These are phyloP conservation scores for Cunninghamia lanceolata DNA, from an alignment of 75 land plant species.

Conservation along the genomic window DNA sequence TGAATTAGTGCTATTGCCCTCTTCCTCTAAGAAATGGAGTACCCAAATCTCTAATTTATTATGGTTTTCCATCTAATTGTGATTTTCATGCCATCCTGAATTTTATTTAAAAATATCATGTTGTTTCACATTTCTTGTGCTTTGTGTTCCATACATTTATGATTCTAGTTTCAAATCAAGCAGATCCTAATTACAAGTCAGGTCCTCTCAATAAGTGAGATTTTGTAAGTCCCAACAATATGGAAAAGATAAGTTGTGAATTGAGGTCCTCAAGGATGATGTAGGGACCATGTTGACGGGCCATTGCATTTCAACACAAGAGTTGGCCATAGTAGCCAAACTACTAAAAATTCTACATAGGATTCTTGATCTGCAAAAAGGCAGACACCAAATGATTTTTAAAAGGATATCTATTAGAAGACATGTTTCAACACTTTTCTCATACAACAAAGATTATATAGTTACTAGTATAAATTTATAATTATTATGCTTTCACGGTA, in stretches of 20 bases:
- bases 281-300: neutral
- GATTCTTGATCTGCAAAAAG: neutral
- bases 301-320: neutral
- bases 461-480: neutral
- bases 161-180: neutral
- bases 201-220: neutral
- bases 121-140: neutral
- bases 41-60: neutral
- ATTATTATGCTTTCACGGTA: neutral
- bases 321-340: neutral
- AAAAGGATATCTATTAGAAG: neutral
- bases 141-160: neutral
- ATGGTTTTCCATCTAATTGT: neutral
- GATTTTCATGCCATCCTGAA: neutral
- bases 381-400: neutral
- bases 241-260: neutral
- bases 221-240: neutral
- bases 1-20: neutral
- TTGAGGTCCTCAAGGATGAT: neutral
- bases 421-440: neutral
- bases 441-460: neutral
- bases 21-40: neutral
- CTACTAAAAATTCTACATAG: neutral
- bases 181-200: neutral
- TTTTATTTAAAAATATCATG: neutral